phyloP scores from a whole-genome alignment of 441 rosid species.

The Erodium moschatum region DNA sequence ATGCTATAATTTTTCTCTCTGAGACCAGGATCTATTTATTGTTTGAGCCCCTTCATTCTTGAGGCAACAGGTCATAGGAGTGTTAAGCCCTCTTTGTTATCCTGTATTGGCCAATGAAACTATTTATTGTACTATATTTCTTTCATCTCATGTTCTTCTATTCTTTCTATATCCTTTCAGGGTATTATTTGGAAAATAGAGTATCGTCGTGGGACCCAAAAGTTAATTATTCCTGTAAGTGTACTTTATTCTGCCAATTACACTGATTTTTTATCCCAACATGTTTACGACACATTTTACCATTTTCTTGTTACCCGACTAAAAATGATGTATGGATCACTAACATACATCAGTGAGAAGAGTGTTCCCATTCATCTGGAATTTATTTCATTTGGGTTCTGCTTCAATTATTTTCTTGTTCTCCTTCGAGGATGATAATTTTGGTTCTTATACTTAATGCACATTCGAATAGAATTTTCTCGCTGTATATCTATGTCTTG shows the following conservation, averaged over 20 bases:
- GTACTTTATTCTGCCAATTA: slow-evolving; percentile 10
- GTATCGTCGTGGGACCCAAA: slow-evolving; percentile 76
- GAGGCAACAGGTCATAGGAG: not conserved
- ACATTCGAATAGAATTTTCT: too few relatives aligned
- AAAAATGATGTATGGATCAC: not conserved
- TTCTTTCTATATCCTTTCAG: slow-evolving; percentile 35
- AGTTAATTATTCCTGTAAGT: slow-evolving; percentile 80
- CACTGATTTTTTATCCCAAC: not conserved
- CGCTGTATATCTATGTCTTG: too few relatives aligned
- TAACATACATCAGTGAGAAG: not conserved
- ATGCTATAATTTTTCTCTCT: not conserved
- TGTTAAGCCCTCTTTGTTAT: not conserved
- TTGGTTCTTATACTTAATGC: too few relatives aligned
- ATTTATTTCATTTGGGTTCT: too few relatives aligned
- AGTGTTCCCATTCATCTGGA: not conserved
- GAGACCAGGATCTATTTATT: not conserved
- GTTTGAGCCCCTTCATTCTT: not conserved
- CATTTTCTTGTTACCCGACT: not conserved
- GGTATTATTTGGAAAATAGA: slow-evolving; percentile 89
- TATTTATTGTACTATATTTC: not conserved
- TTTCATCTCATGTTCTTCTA: not conserved
- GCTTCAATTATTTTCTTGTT: too few relatives aligned
- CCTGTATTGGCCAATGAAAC: not conserved
- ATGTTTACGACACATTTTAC: not conserved
- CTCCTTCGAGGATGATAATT: too few relatives aligned